Percentiles rank a stretch among this genome's conserved stretches.
phyloP scores from a whole-genome alignment of 2,329 filamentous ascomycete genomes.

The Fusarium penzigii region DNA sequence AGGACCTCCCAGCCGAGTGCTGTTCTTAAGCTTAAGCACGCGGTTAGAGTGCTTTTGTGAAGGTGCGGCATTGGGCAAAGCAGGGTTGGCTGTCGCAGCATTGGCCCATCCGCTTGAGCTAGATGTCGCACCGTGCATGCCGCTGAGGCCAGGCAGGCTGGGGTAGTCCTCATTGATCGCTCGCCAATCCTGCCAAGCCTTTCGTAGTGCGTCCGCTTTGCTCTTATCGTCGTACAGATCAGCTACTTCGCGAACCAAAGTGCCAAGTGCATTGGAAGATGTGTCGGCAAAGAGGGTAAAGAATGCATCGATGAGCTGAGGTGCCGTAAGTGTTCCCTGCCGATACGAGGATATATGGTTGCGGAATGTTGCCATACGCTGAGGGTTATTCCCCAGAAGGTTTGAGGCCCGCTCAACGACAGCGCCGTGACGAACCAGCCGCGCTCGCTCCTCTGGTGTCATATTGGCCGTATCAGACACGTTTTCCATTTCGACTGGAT shows the following conservation, averaged over 20 bases:
- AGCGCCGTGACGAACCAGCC: slow-evolving; percentile 75
- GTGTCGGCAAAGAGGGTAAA: slow-evolving; percentile 82
- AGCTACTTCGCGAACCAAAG: slow-evolving; percentile 85
- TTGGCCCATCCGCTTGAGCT: slow-evolving; percentile 60
- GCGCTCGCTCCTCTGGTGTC: slow-evolving; percentile 78
- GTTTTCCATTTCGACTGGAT: slow-evolving; percentile 52
- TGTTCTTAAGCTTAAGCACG: slow-evolving; percentile 61
- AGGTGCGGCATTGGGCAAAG: slow-evolving; percentile 38
- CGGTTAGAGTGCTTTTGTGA: slow-evolving; percentile 53
- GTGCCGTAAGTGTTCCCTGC: slow-evolving; percentile 66
- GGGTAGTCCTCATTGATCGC: slow-evolving; percentile 97
- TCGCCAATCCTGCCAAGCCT: slow-evolving; percentile 93
- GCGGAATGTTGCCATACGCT: slow-evolving; percentile 78
- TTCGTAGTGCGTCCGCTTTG: slow-evolving; percentile 73
- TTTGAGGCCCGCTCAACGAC: slow-evolving; percentile 84
- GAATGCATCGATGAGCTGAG: slow-evolving; percentile 81
- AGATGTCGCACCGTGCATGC: slow-evolving; percentile 63
- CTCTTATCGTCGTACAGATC: slow-evolving; percentile 85
- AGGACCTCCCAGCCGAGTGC: slow-evolving; percentile 47
- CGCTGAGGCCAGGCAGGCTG: slow-evolving; percentile 74
- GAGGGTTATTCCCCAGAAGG: slow-evolving; percentile 74
- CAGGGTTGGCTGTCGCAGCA: slow-evolving; percentile 61
- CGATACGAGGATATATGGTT: slow-evolving; percentile 77
- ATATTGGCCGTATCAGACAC: slow-evolving; percentile 53
- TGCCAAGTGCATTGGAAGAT: slow-evolving; percentile 78